phyloP scores from a whole-genome alignment of 2,329 filamentous ascomycete species.

The Apiospora marii region DNA sequence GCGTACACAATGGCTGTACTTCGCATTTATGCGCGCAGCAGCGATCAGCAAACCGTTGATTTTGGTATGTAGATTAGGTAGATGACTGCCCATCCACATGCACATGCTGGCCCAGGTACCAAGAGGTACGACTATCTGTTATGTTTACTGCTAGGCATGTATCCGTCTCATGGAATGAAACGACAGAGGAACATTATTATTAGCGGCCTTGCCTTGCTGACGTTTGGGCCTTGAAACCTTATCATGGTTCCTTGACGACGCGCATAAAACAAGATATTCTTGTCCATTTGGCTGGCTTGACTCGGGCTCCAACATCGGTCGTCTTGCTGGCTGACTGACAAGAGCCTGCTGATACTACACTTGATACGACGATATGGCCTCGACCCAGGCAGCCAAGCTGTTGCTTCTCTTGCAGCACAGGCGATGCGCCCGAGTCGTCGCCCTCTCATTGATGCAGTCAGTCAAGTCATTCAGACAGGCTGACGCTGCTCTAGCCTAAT shows the following conservation, averaged over 20 bases:
- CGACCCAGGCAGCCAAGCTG: background rate
- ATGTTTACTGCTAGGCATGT: background rate
- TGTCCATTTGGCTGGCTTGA: conserved; percentile 7
- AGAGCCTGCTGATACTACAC: background rate
- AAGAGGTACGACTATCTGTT: background rate
- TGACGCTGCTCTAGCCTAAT: background rate
- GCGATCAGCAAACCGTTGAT: conserved; percentile 12
- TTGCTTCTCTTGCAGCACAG: background rate
- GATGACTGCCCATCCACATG: conserved; percentile 5
- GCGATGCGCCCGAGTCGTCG: conserved; percentile 3
- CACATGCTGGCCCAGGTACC: background rate
- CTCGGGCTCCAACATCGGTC: conserved; percentile 1
- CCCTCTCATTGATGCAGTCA: background rate
- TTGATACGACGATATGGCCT: conserved; percentile 13
- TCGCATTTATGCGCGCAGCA: background rate
- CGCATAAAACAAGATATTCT: conserved; percentile 20
- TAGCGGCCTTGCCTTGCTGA: conserved; percentile 1
- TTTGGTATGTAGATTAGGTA: background rate
- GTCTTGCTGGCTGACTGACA: background rate
- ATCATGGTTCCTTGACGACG: conserved; percentile 5
- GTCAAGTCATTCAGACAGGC: background rate
- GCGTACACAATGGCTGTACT: conserved; percentile 6
- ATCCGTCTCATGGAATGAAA: conserved; percentile 11
- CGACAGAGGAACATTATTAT: conserved; percentile 13
- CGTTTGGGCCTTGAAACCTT: conserved; percentile 21